Evolutionary conservation across 345 rosid species (phyloP), one percentile per base, ranked within the genome.

Genomic region (Punica granatum): DNA sequence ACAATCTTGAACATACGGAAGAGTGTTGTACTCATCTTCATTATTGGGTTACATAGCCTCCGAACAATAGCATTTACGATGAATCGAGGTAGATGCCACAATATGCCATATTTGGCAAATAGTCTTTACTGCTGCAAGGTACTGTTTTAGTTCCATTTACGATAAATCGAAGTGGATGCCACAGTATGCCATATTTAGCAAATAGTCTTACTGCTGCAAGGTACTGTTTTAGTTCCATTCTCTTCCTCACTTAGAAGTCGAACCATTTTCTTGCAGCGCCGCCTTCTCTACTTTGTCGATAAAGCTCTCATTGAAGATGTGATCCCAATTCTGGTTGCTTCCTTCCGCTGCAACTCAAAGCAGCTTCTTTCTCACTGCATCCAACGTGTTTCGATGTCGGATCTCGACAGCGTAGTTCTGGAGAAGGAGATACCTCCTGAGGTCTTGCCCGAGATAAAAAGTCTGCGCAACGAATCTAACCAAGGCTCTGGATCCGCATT

Each of bases 221-320:
- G 2, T 18, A 13, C 18, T 18, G 53, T 16, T 48, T 48, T 6
- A 15, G 18, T 48, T 48, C 25, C 6, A 18, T 18, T 48, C 33
- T 58, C 33, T 26, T 26, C 31, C 34, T 59, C 34, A 59, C n/a
- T 59, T 31, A 30, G 35, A 6, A 32, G 37, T 60, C 8, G 30
- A 34, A 30, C 65, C 33, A 14, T 69, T 30, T 72, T 35, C 21
- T 14, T 79, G 77, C 72, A 84, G 88, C 80, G 84, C 39, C 82
- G 44, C 37, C 84, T 84, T 61, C 65, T 77, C 14, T 2, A 68
- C 69, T 48, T 81, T 61, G 56, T 84, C 4, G 76, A 65, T 63
- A 75, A 77, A 75, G 85, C 81, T 13, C 31, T 56, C 13, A 75
- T 49, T 9, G 85, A 81, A 54, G 85, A 84, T 41, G 71, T 81